Percentiles rank a stretch among this genome's conserved stretches.
Conservation (phyloP, 2,329 filamentous ascomycete genomes). For the Myrmaecium sp. region DNA sequence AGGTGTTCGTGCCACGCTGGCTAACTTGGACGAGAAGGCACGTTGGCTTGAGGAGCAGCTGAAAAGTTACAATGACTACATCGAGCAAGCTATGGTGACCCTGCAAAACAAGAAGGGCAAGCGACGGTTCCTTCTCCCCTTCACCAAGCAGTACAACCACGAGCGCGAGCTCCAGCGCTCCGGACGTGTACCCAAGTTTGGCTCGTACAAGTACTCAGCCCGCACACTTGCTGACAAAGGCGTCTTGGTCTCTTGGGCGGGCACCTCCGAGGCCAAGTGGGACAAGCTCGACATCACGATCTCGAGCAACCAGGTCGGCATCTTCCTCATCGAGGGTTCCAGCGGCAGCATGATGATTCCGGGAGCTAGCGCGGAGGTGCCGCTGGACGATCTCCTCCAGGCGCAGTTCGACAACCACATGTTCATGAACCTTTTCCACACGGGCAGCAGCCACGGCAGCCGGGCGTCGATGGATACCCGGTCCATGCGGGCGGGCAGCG, state of each 20-base stretch:
- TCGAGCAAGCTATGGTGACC: constrained; percentile 95
- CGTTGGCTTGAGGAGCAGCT: constrained; percentile 86
- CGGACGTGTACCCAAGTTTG: constrained; percentile 90
- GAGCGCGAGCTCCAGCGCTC: constrained; percentile 86
- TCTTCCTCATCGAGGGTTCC: constrained; percentile 84
- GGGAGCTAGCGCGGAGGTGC: constrained; percentile 72
- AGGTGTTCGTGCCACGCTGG: constrained; percentile 56
- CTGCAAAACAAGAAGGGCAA: constrained; percentile 94
- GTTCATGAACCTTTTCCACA: constrained; percentile 73
- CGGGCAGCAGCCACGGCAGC: constrained; percentile 1
- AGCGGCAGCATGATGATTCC: constrained; percentile 91
- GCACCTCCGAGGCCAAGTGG: constrained; percentile 68
- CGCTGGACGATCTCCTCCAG: constrained; percentile 84
- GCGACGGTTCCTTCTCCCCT: constrained; percentile 85
- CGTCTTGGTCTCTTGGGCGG: constrained; percentile 80
- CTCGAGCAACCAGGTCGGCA: constrained; percentile 79
- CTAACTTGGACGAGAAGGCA: constrained; percentile 69
- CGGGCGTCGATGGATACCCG: not conserved
- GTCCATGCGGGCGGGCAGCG: constrained; percentile 40
- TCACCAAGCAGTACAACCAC: constrained; percentile 98
- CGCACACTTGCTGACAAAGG: constrained; percentile 82
- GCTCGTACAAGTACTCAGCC: constrained; percentile 92
- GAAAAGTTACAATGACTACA: constrained; percentile 97
- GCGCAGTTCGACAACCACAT: constrained; percentile 95
- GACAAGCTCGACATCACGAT: constrained; percentile 90